phyloP scores from a whole-genome alignment of 345 rosid genomes.

The Populus alba region DNA sequence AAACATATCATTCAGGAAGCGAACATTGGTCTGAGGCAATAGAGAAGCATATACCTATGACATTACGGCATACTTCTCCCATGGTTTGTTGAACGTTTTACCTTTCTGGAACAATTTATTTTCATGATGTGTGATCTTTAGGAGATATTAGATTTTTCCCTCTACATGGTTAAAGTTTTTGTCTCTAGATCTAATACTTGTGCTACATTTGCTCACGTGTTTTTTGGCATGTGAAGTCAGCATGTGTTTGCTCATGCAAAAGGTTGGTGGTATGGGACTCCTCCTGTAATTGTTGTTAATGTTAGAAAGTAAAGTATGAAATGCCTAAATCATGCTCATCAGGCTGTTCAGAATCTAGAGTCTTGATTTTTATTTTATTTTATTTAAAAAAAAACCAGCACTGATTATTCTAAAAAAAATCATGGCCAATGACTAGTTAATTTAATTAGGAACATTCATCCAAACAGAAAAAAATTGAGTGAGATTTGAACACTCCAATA shows the following conservation, averaged over 20 bases:
- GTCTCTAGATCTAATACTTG: background rate
- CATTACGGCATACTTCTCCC: conserved; percentile 61
- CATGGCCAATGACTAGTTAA: background rate
- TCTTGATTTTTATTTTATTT: too few species aligned
- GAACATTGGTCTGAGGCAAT: conserved; percentile 74
- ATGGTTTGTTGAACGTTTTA: conserved; percentile 55
- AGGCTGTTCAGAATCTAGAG: background rate
- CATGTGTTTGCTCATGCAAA: too few species aligned
- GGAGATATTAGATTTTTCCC: background rate
- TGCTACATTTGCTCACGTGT: background rate
- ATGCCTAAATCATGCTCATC: background rate
- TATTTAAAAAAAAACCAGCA: too few species aligned
- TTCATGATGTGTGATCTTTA: background rate
- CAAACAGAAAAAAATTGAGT: background rate
- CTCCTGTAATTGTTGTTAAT: too few species aligned
- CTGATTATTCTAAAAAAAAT: too few species aligned
- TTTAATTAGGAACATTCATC: too few species aligned
- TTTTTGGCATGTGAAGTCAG: too few species aligned
- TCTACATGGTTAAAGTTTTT: background rate
- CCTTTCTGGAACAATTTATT: background rate
- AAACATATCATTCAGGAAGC: conserved; percentile 45
- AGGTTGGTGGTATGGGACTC: too few species aligned
- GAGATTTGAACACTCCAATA: background rate
- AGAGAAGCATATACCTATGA: conserved; percentile 61
- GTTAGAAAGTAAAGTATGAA: too few species aligned